phyloP scores from a whole-genome alignment of 371 early-diverging fungal genomes.

The Basidiobolus meristosporus region DNA sequence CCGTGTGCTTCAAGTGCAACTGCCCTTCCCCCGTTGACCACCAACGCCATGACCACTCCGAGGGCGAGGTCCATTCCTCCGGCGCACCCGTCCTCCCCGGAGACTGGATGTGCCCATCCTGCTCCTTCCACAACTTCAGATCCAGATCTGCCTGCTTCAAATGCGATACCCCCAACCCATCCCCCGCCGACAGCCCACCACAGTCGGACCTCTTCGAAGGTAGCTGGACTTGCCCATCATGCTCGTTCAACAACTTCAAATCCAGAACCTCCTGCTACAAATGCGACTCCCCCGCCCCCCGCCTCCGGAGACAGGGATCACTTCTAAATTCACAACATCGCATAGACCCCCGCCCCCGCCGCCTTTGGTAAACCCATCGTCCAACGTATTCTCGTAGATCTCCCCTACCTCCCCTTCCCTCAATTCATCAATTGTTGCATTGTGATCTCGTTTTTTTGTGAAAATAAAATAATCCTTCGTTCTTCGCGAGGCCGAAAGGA shows the following conservation, averaged over 20 bases:
- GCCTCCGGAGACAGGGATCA: no score
- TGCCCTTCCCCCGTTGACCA: conserved; percentile 10
- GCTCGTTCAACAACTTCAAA: conserved; percentile 60
- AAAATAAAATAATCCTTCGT: no score
- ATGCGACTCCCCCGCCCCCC: conserved; percentile 28
- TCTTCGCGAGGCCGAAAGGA: no score
- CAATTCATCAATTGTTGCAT: no score
- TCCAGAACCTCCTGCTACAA: conserved; percentile 33
- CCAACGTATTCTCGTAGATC: no score
- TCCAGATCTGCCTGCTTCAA: conserved; percentile 33
- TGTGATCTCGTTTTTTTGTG: no score
- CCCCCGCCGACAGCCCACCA: no score
- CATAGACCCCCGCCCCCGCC: no score
- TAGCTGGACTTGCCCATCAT: conserved; percentile 62
- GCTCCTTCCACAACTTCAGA: conserved; percentile 61
- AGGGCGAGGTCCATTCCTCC: conserved; percentile 1
- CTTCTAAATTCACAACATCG: no score
- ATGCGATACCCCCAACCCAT: conserved; percentile 29
- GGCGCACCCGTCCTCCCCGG: conserved; percentile 22
- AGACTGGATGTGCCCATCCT: conserved; percentile 60
- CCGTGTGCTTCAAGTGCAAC: conserved; percentile 48
- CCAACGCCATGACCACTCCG: conserved; percentile 8
- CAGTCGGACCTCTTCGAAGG: no score
- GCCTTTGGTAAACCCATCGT: no score
- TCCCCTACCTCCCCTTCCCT: no score